Evolutionary conservation across 2,329 filamentous ascomycete species (phyloP).

Genomic region (Sporothrix protearum): DNA sequence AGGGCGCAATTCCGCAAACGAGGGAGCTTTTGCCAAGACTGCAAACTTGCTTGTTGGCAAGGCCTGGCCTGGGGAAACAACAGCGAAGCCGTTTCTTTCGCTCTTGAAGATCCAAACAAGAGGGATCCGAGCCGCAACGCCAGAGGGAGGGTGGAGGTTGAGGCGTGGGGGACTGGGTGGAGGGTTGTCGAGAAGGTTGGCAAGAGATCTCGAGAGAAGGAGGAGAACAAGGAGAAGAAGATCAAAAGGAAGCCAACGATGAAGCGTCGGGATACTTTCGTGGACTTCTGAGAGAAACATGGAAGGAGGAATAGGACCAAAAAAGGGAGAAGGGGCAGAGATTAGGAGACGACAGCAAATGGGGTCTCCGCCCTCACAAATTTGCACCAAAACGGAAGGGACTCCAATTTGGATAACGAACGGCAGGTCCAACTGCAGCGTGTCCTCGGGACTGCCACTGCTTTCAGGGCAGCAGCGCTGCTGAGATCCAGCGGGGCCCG

Average conservation of each 20-base stretch:
- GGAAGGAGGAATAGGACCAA: background rate
- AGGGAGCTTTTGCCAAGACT: slow-evolving; percentile 4
- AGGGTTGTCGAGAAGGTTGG: background rate
- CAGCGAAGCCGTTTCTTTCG: background rate
- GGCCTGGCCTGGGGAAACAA: background rate
- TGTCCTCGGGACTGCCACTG: background rate
- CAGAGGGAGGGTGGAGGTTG: background rate
- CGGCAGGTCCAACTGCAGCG: slow-evolving; percentile 14
- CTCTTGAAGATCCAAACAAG: slow-evolving; percentile 1
- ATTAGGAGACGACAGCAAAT: slow-evolving; percentile 13
- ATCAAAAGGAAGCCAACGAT: background rate
- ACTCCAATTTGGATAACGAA: background rate
- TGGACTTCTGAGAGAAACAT: background rate
- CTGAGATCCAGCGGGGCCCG: background rate
- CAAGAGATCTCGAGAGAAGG: background rate
- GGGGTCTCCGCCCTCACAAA: background rate
- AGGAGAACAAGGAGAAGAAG: background rate
- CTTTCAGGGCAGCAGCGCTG: background rate
- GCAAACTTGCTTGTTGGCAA: background rate
- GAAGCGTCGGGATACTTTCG: slow-evolving; percentile 2
- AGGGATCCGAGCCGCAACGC: slow-evolving; percentile 12
- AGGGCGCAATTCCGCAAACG: slow-evolving; percentile 4
- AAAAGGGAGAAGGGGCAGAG: slow-evolving; percentile 4
- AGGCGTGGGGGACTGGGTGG: background rate
- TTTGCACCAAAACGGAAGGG: slow-evolving; percentile 16